phyloP scores from a whole-genome alignment of 2,329 filamentous ascomycete genomes.

The Colletotrichum lupini region DNA sequence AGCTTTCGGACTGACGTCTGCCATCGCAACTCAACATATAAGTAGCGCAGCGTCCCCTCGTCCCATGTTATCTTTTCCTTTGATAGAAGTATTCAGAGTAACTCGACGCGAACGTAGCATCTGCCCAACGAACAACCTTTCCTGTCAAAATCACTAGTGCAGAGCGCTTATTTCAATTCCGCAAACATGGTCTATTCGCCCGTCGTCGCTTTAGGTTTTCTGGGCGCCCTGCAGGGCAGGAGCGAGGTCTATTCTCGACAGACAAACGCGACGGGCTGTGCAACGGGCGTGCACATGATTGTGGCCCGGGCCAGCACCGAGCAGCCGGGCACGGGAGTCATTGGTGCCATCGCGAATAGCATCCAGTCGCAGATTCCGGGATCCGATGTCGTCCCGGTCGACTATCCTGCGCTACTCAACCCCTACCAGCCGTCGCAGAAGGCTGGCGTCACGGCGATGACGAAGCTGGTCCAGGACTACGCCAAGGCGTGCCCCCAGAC shows the following conservation, averaged over 20 bases:
- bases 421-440: slow-evolving; percentile 47
- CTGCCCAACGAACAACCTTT: background rate
- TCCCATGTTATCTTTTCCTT: background rate
- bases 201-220: slow-evolving; percentile 20
- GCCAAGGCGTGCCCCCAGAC: slow-evolving; percentile 47
- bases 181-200: slow-evolving; percentile 26
- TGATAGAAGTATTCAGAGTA: background rate
- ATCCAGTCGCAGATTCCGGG: slow-evolving; percentile 46
- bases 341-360: slow-evolving; percentile 45
- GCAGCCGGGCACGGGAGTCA: slow-evolving; percentile 45
- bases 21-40: slow-evolving; percentile 28
- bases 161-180: background rate
- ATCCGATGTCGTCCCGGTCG: slow-evolving; percentile 47
- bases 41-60: slow-evolving; percentile 8
- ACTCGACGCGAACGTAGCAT: background rate
- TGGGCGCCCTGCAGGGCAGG: slow-evolving; percentile 15
- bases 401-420: slow-evolving; percentile 51
- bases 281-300: slow-evolving; percentile 51
- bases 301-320: slow-evolving; percentile 52
- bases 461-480: slow-evolving; percentile 46
- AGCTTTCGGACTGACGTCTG: slow-evolving; percentile 4
- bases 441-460: slow-evolving; percentile 46
- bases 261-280: slow-evolving; percentile 39
- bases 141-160: background rate
- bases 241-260: slow-evolving; percentile 2